Evolutionary conservation across 192 early-diverging fungal genomes (phyloP).

Genomic region (Backusella australiensis): DNA sequence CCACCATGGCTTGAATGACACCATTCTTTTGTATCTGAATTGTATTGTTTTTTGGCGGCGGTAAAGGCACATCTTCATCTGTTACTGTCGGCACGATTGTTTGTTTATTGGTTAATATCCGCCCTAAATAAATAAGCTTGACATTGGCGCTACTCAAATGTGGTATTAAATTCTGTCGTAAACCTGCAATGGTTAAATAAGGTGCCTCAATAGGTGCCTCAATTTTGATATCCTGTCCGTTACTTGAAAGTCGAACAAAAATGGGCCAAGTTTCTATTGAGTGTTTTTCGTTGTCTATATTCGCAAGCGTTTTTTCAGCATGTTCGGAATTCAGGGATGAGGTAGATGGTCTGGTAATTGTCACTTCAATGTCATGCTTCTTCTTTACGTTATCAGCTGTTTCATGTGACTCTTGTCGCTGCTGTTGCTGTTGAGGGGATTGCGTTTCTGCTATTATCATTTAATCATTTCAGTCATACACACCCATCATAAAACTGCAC

Average conservation of each 20-base stretch:
- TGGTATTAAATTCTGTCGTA: neutral
- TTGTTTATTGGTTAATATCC: neutral
- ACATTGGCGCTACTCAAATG: neutral
- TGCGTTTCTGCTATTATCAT: neutral
- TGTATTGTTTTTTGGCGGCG: neutral
- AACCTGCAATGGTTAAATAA: neutral
- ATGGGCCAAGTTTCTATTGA: neutral
- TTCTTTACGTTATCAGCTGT: neutral
- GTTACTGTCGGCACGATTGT: slow-evolving; percentile 2
- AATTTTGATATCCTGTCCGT: slow-evolving; percentile 1
- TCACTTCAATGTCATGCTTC: neutral
- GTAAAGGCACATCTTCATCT: neutral
- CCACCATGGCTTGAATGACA: slow-evolving; percentile 9
- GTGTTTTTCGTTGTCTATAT: neutral
- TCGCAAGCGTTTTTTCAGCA: neutral
- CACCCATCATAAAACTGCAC: neutral
- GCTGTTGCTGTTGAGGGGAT: neutral
- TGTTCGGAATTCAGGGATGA: neutral
- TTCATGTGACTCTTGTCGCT: neutral
- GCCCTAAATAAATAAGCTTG: slow-evolving; percentile 4
- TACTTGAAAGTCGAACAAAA: slow-evolving; percentile 1
- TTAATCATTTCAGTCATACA: neutral
- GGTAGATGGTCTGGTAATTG: neutral
- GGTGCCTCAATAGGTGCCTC: neutral
- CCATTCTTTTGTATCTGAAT: neutral